A percentile compares a stretch with the other conserved stretches of the same genome.
Evolutionary conservation across 1,284 basidiomycete genomes (phyloP).

Genomic region (Neotropicomus parvogracilis): DNA sequence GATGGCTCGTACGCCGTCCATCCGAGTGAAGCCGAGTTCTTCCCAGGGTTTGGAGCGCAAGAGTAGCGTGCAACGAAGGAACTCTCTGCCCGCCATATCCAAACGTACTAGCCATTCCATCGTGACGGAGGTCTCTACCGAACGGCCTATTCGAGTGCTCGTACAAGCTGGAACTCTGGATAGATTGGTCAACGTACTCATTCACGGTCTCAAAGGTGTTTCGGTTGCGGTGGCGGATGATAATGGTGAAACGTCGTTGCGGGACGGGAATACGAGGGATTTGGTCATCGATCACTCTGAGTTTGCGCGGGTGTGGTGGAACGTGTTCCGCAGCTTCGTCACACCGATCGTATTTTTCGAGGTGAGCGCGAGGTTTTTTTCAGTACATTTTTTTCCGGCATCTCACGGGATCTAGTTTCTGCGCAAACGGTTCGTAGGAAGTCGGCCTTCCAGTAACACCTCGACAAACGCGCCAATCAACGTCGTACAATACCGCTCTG

Average conservation of each 20-base stretch:
- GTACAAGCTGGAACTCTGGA: conserved; percentile 76
- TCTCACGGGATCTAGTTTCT: conserved; percentile 49
- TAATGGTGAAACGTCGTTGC: conserved; percentile 74
- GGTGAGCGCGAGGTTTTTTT: conserved; percentile 41
- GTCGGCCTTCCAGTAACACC: conserved; percentile 40
- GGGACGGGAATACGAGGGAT: conserved; percentile 65
- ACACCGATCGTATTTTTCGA: conserved; percentile 78
- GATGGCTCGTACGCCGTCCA: conserved; percentile 61
- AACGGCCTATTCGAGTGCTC: conserved; percentile 66
- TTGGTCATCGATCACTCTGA: conserved; percentile 67
- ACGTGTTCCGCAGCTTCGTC: conserved; percentile 72
- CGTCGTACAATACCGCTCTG: conserved; percentile 45
- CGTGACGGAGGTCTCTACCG: conserved; percentile 55
- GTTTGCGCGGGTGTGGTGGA: conserved; percentile 76
- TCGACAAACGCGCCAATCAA: conserved; percentile 36
- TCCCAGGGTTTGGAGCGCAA: conserved; percentile 69
- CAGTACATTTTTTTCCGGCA: background rate
- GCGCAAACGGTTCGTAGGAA: conserved; percentile 63
- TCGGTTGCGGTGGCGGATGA: conserved; percentile 77
- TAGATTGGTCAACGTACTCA: conserved; percentile 66
- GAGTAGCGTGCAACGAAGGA: conserved; percentile 67
- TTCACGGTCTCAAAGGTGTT: conserved; percentile 72
- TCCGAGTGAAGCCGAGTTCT: conserved; percentile 67
- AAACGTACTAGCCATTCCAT: conserved; percentile 54
- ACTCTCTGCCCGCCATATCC: conserved; percentile 72